Evolutionary conservation across 2,329 filamentous ascomycete genomes (phyloP), one percentile per base, ranked within the genome.

Genomic region (Alternaria gansuensis): DNA sequence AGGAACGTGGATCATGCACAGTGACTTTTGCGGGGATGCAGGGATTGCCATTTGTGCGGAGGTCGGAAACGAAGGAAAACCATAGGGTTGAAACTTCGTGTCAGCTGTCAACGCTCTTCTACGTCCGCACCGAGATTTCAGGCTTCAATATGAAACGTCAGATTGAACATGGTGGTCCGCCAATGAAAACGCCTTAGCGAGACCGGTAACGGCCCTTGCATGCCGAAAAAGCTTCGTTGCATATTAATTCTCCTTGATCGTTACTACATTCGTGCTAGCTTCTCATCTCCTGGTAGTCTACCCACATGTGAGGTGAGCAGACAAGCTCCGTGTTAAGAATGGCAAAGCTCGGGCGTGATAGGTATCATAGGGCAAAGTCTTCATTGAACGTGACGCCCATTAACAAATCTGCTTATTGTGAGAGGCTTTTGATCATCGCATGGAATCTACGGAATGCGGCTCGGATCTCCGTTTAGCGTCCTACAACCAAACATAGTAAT

Each of bases 41-140:
- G 36, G 60, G 60, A 31, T 56, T 17, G 5, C 53, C n/a, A 67
- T 67, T 65, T 57, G 66, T 59, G 62, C 53, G 55, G 60, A 29
- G 33, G 39, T 37, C 49, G 55, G 46, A 37, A 41, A 40, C 52
- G 29, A 51, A 37, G 48, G 44, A 50, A 24, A 48, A 34, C 23
- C 13, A 13, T 34, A 48, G 28, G 36, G 26, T 53, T 41, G 50
- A 48, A 48, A 46, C 49, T 48, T 33, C 23, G 33, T 31, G 26
- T 21, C 48, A 53, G 10, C 17, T 37, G 40, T 52, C 31, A 5
- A 40, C 23, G 11, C 28, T 33, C 24, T 48, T 29, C 43, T 45
- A 37, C 21, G n/a, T 40, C 17, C n/a, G 36, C n/a, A 40, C 23
- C 28, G 39, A 50, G 36, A 48, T 53, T 54, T 33, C 37, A 57